These are phyloP conservation scores for Fusarium sp. DNA, from an alignment of 2,329 filamentous ascomycete species.

Conservation along the genomic window DNA sequence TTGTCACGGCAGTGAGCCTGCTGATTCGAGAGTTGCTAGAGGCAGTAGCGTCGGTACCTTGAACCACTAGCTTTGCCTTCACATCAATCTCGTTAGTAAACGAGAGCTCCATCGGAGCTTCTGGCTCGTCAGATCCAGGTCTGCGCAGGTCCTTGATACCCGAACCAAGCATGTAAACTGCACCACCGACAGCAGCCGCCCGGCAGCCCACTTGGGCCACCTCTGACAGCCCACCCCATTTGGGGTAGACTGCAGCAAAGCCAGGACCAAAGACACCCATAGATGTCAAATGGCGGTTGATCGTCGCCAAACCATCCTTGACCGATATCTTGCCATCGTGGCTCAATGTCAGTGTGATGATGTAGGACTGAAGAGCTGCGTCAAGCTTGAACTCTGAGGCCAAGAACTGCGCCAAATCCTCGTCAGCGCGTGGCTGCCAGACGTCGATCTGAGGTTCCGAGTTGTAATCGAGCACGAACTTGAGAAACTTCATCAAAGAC, in stretches of 20 bases:
- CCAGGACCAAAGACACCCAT: constrained; percentile 89
- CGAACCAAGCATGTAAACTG: constrained; percentile 85
- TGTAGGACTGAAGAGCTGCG: constrained; percentile 69
- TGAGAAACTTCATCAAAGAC: constrained; percentile 90
- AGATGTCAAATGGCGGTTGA: constrained; percentile 83
- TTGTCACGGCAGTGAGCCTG: constrained; percentile 75
- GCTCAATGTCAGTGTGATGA: constrained; percentile 77
- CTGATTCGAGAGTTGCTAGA: constrained; percentile 56
- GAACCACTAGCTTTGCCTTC: constrained; percentile 65
- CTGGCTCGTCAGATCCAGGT: constrained; percentile 34
- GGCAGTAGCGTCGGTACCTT: constrained; percentile 51
- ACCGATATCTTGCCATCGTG: constrained; percentile 72
- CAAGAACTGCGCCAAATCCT: constrained; percentile 69
- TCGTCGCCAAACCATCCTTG: constrained; percentile 73
- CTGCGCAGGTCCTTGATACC: constrained; percentile 61
- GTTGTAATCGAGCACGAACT: constrained; percentile 81
- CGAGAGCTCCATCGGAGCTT: constrained; percentile 55
- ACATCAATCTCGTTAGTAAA: constrained; percentile 69
- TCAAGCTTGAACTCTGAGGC: constrained; percentile 74
- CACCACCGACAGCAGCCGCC: constrained; percentile 89
- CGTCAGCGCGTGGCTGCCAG: constrained; percentile 68
- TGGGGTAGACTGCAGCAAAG: constrained; percentile 89
- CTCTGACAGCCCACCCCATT: constrained; percentile 92
- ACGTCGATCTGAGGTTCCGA: constrained; percentile 63
- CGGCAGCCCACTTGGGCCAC: constrained; percentile 92